These are phyloP conservation scores for Pseudogymnoascus sp. DNA, from an alignment of 2,329 filamentous ascomycete species.

Conservation along the genomic window DNA sequence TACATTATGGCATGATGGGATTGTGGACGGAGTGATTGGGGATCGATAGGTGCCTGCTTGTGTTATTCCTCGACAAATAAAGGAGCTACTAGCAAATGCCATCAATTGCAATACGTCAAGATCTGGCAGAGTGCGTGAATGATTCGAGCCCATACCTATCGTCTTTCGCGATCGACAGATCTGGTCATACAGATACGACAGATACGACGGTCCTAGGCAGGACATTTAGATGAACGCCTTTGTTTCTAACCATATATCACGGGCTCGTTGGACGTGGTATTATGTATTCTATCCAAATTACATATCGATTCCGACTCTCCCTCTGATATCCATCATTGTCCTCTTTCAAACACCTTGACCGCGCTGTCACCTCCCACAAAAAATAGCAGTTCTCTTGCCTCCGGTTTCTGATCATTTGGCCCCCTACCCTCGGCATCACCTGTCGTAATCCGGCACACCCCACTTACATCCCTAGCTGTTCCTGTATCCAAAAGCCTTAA, in stretches of 20 bases:
- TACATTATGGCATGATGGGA: slow-evolving; percentile 30
- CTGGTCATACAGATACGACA: slow-evolving; percentile 2
- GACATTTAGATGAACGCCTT: not conserved
- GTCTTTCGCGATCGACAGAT: not conserved
- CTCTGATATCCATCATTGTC: slow-evolving; percentile 42
- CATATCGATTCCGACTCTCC: not conserved
- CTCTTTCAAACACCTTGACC: slow-evolving; percentile 79
- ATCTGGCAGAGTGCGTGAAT: slow-evolving; percentile 3
- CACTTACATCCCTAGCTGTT: slow-evolving; percentile 83
- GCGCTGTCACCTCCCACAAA: slow-evolving; percentile 71
- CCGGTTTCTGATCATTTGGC: slow-evolving; percentile 31
- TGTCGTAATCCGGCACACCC: slow-evolving; percentile 70
- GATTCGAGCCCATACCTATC: not conserved
- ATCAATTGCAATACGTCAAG: slow-evolving; percentile 25
- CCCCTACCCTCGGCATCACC: slow-evolving; percentile 35
- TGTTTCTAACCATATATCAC: not conserved
- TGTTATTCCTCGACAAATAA: slow-evolving; percentile 25
- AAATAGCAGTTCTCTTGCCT: slow-evolving; percentile 72
- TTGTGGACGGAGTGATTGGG: slow-evolving; percentile 28
- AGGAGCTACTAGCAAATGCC: slow-evolving; percentile 29
- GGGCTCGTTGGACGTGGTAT: not conserved
- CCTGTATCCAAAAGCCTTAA: slow-evolving; percentile 77
- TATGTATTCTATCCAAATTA: slow-evolving; percentile 10
- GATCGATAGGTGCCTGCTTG: slow-evolving; percentile 27
- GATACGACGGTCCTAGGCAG: not conserved